Base-by-base conservation (phyloP, 2,329 filamentous ascomycete species). In the Cryphonectria parasitica region DNA sequence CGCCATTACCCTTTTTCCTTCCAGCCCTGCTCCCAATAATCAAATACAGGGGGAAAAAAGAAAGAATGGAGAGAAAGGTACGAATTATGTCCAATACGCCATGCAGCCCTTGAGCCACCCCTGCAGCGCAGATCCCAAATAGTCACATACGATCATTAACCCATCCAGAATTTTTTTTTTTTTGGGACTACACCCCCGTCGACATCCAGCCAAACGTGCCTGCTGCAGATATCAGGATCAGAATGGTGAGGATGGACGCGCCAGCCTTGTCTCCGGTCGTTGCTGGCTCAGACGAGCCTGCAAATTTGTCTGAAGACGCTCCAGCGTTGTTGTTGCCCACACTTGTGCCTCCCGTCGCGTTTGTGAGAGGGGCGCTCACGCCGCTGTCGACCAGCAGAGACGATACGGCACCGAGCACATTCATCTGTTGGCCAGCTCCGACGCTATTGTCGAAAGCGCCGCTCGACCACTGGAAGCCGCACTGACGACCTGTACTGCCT, bases 401-500 rank as follows among this genome's bases (percentile, higher is more conserved):
- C 67, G 84, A 83, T 58, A 89, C 82, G 19, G 86, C 81, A 49
- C 83, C 83, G 56, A 88, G 79, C 0, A 85, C 86, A 73, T 83
- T 85, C 78, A 89, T 85, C 77, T 88, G 84, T 77, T 89, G 83
- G 62, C 87, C 86, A 71, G 87, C 84, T 66, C 86, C 85, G 34
- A 80, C 81, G 31, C 84, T 84, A 43, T 83, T 83, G 75, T 88
- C 86, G 73, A 83, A 87, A 1, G 76, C 77, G 1, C 77, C 79
- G 2, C 77, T 74, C 49, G 81, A 83, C 88, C 88, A 91, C 65
- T 80, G 80, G 36, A 87, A 82, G 11, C 87, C 85, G 76, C 89
- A 91, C 25, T 80, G 78, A 43, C 81, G 80, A 22, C 83, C 78
- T 61, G 73, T 69, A 36, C 36, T 11, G 2, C 70, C 70, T 43